These are phyloP conservation scores for Sclerotinia minor DNA, from an alignment of 2,329 filamentous ascomycete genomes.

Conservation along the genomic window DNA sequence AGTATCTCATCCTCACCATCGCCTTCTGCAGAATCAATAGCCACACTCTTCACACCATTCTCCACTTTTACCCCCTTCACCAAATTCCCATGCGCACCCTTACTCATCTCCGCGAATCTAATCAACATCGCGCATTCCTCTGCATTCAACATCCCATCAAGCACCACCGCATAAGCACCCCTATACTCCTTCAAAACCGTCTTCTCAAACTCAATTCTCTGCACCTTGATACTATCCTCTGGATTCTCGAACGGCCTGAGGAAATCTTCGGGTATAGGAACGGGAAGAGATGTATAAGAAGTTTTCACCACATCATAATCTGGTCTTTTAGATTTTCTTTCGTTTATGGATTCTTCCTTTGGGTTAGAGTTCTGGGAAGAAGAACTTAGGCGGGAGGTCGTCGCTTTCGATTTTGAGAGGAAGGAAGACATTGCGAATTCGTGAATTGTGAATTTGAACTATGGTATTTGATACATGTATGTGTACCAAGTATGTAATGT, in stretches of 20 bases:
- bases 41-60: background rate
- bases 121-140: slow-evolving; percentile 14
- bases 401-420: background rate
- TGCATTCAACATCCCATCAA: slow-evolving; percentile 48
- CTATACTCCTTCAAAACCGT: slow-evolving; percentile 55
- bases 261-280: slow-evolving; percentile 49
- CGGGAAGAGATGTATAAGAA: slow-evolving; percentile 43
- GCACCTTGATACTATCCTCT: slow-evolving; percentile 39
- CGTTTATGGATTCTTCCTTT: background rate
- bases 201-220: slow-evolving; percentile 55
- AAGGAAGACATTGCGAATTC: slow-evolving; percentile 17
- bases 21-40: background rate
- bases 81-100: slow-evolving; percentile 17
- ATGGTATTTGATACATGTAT: background rate
- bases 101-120: slow-evolving; percentile 20
- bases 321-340: background rate
- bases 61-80: too few species aligned
- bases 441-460: background rate
- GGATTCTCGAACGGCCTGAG: slow-evolving; percentile 50
- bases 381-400: background rate
- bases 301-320: slow-evolving; percentile 26
- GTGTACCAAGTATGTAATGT: background rate
- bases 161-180: slow-evolving; percentile 57
- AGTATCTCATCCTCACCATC: background rate
- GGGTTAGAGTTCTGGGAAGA: background rate